Evolutionary conservation across 345 rosid species (phyloP).

Genomic region (Lenwebbia sp.): DNA sequence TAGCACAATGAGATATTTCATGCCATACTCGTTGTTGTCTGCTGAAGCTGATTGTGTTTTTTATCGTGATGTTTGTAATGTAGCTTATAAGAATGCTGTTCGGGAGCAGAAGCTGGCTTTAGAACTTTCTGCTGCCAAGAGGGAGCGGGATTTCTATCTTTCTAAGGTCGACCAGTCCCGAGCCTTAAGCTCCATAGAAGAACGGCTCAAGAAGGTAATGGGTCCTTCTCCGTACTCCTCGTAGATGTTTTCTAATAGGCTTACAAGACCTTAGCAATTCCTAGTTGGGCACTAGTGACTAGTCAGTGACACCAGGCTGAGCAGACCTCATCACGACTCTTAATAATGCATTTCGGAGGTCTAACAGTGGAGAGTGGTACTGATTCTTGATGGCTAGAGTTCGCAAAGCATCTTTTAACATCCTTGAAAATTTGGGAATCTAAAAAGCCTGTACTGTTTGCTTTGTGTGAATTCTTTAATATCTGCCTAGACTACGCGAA

Average conservation of each 20-base stretch:
- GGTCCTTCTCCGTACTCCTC: neutral
- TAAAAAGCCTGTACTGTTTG: neutral
- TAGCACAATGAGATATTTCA: neutral
- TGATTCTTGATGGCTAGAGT: neutral
- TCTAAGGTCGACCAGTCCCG: slow-evolving; percentile 63
- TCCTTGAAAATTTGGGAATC: neutral
- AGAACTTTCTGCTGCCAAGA: slow-evolving; percentile 86
- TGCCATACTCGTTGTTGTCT: neutral
- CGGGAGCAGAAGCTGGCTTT: slow-evolving; percentile 72
- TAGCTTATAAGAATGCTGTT: slow-evolving; percentile 77
- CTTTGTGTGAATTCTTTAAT: neutral
- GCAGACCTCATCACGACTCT: neutral
- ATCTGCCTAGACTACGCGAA: neutral
- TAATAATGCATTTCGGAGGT: neutral
- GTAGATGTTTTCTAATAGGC: neutral
- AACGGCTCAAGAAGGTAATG: slow-evolving; percentile 68
- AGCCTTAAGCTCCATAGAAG: slow-evolving; percentile 61
- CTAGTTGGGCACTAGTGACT: neutral
- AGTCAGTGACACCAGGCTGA: neutral
- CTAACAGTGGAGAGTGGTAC: neutral
- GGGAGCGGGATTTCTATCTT: slow-evolving; percentile 84
- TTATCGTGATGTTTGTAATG: slow-evolving; percentile 1
- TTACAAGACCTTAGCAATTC: neutral
- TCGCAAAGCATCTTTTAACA: neutral
- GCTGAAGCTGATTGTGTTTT: neutral